Evolutionary conservation across 257 asterid genomes (phyloP).

Genomic region (Catharanthus roseus): DNA sequence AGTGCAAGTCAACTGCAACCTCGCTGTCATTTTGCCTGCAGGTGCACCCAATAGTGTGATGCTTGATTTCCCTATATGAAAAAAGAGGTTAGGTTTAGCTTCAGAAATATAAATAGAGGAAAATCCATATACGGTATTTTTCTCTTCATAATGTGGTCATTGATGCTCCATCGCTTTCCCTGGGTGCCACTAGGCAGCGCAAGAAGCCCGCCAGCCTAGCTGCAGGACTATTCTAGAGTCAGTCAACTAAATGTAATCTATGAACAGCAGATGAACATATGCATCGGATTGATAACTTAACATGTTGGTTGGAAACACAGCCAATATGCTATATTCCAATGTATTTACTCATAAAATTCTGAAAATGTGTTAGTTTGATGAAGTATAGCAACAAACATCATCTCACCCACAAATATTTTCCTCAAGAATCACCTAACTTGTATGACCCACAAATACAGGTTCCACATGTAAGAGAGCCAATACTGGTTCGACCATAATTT

Average conservation of each 20-base stretch:
- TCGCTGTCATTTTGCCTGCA: slow-evolving; percentile 21
- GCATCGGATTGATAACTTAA: not conserved
- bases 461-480: not conserved
- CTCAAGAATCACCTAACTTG: not conserved
- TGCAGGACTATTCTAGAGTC: too few species aligned
- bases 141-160: too few species aligned
- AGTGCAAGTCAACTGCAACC: slow-evolving; percentile 33
- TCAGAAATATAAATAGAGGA: not conserved
- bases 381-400: not conserved
- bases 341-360: not conserved
- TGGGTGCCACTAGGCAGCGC: too few species aligned
- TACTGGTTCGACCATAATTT: not conserved
- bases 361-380: not conserved
- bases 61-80: not conserved
- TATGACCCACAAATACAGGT: not conserved
- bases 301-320: not conserved
- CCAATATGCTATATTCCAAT: not conserved
- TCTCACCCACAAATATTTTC: not conserved
- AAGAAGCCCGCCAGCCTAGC: too few species aligned
- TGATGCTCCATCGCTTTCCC: too few species aligned
- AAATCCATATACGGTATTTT: not conserved
- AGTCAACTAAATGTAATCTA: not conserved
- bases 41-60: not conserved
- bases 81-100: not conserved
- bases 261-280: not conserved